Evolutionary conservation across 805 yeast genomes (phyloP), one percentile per base, ranked within the genome.

Genomic region (Yamadazyma insecticola): DNA sequence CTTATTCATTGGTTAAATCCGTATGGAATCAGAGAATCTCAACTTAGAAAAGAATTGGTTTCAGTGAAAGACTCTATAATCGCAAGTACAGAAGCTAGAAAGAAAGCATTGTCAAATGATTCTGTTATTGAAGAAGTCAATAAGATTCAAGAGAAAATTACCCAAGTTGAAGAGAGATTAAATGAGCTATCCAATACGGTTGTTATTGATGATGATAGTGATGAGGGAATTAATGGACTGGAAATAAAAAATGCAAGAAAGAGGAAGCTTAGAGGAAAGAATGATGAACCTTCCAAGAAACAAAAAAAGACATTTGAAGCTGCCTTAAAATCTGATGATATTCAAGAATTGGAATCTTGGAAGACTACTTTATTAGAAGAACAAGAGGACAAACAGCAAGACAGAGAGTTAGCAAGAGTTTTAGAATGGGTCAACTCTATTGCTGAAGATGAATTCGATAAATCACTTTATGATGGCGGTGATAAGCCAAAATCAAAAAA

Each of bases 1-100:
- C 49, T 89, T 16, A 36, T 79, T 6, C 51, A 57, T n/a, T 81
- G 90, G 86, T 60, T 88, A 29, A 78, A 81, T 43, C 77, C 74
- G 4, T 76, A 80, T 71, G 96, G 96, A 3, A 63, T 60, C 30
- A 61, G 95, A 27, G 97, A 88, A 48, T 67, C 76, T 12, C 66
- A 60, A 22, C 64, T 89, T 28, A 60, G 74, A 23, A 81, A 79
- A 43, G 94, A 83, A 44, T 51, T 85, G 25, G 50, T 57, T 6
- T 54, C 58, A 3, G 66, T 77, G 15, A 70, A 72, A 40, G 81
- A 74, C 8, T 68, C 72, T 12, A 66, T 83, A 15, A 50, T 51
- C 20, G 55, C 66, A 9, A 74, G 87, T 43, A 73, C 84, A 43
- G 61, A 53, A 8, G 71, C 85, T 1, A 68, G 95, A 37, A 61